Conservation (phyloP, 352 stramenopile species). For the Albugo laibachii region DNA sequence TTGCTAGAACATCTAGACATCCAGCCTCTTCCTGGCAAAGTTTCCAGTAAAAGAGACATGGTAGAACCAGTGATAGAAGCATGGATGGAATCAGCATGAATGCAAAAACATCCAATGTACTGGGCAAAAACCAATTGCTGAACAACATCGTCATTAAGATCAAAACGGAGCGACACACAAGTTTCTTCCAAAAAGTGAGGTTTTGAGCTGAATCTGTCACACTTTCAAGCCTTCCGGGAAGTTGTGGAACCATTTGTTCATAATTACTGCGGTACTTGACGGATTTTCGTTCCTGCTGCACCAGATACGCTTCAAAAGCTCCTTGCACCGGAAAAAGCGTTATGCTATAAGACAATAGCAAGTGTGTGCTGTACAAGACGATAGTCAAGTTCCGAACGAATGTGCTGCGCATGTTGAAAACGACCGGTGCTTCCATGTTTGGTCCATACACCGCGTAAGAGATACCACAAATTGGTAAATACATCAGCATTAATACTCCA, state of each 20-base stretch:
- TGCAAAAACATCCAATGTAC: conserved; percentile 32
- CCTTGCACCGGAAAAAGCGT: conserved; percentile 48
- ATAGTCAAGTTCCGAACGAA: conserved; percentile 50
- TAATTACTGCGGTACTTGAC: background rate
- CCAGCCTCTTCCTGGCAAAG: conserved; percentile 42
- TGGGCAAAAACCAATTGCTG: conserved; percentile 30
- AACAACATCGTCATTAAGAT: conserved; percentile 28
- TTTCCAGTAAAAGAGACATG: conserved; percentile 44
- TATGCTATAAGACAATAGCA: conserved; percentile 48
- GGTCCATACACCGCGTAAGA: conserved; percentile 57
- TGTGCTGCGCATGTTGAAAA: conserved; percentile 69
- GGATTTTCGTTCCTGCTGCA: background rate
- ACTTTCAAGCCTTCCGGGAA: background rate
- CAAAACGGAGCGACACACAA: conserved; percentile 5
- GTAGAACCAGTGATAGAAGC: conserved; percentile 37
- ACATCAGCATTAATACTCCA: conserved; percentile 26
- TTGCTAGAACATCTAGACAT: conserved; percentile 18
- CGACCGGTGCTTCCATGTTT: conserved; percentile 51
- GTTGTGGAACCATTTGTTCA: background rate
- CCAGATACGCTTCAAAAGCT: conserved; percentile 19
- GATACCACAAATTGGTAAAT: conserved; percentile 53
- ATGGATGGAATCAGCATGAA: conserved; percentile 41
- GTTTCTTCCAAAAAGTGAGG: background rate
- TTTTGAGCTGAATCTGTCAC: background rate
- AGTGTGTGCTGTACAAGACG: conserved; percentile 52